These are phyloP conservation scores for Didymella pomorum DNA, from an alignment of 2,329 filamentous ascomycete species.

Conservation along the genomic window DNA sequence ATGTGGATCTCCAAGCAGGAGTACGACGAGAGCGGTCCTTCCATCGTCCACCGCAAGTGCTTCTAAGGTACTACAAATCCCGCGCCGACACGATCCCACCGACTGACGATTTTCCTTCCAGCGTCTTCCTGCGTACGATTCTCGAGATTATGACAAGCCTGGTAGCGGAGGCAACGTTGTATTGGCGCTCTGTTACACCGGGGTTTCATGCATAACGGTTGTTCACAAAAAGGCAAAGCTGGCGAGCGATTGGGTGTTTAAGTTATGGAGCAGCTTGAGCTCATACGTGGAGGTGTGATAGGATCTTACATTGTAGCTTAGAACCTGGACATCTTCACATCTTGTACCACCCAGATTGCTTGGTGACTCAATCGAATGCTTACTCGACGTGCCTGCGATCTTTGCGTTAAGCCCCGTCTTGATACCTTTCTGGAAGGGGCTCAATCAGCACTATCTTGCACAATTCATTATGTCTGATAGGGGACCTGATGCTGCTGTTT, in stretches of 20 bases:
- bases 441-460: too few species aligned
- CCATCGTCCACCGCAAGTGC: slow-evolving; percentile 99
- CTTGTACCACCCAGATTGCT: slow-evolving; percentile 9
- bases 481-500: background rate
- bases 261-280: slow-evolving; percentile 49
- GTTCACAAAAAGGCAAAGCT: slow-evolving; percentile 52
- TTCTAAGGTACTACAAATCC: slow-evolving; percentile 78
- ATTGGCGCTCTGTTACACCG: slow-evolving; percentile 48
- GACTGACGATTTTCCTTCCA: slow-evolving; percentile 37
- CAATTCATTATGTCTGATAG: background rate
- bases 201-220: slow-evolving; percentile 46
- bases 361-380: slow-evolving; percentile 11
- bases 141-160: slow-evolving; percentile 50
- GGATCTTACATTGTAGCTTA: slow-evolving; percentile 53
- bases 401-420: background rate
- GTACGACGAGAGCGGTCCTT: slow-evolving; percentile 99
- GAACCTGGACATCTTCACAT: slow-evolving; percentile 49
- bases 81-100: slow-evolving; percentile 13
- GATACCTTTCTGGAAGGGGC: too few species aligned
- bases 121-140: slow-evolving; percentile 47
- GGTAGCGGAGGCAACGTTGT: slow-evolving; percentile 47
- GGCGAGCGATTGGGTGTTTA: slow-evolving; percentile 49
- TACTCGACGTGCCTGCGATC: slow-evolving; percentile 12
- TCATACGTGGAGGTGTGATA: slow-evolving; percentile 42
- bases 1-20: slow-evolving; percentile 99